Base-by-base conservation (phyloP, 352 stramenopile genomes). In the Phytopythium helicoides region DNA sequence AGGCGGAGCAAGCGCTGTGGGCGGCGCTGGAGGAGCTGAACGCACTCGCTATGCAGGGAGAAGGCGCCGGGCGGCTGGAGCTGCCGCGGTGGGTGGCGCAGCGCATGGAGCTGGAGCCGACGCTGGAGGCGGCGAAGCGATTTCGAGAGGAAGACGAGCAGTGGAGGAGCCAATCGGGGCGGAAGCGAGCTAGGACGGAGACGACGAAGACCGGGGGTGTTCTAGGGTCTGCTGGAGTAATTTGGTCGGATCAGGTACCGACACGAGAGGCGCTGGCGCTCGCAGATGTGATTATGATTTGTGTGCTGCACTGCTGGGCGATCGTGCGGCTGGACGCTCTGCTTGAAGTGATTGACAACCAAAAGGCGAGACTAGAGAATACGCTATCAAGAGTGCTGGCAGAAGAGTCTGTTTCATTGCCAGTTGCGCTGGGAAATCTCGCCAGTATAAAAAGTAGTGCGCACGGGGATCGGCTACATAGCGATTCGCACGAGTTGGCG, bases 11-110 rank as follows among this genome's bases (percentile, higher is more conserved):
- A 16, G 18, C 38, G 3, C 15, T 57, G 25, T 45, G 40, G 28
- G 18, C 23, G 10, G 56, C 37, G 52, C 36, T 54, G 3, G 52
- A 26, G 7, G 41, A 56, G 19, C 18, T 62, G 8, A 6, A 11
- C 8, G 11, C 6, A 22, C 19, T 58, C 9, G 9, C 12, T 31
- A 47, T 52, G 31, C 38, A 8, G 6, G 33, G 3, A 6, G 34
- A 35, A 6, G 18, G 46, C 21, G 28, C 6, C 18, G 18, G 21
- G 4, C 1, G 18, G 46, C 11, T 19, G 5, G 18, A 15, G 18
- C 21, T 52, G 2, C 18, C 21, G 34, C 18, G 11, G 1, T 6
- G 19, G 21, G 18, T 52, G 11, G 33, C 34, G 12, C 33, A n/a
- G 6, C 12, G 3, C 10, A 10, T 48, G 12, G 23, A 9, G 22